Base-by-base conservation (phyloP, 805 yeast species). In the Danielia reshetovae region DNA sequence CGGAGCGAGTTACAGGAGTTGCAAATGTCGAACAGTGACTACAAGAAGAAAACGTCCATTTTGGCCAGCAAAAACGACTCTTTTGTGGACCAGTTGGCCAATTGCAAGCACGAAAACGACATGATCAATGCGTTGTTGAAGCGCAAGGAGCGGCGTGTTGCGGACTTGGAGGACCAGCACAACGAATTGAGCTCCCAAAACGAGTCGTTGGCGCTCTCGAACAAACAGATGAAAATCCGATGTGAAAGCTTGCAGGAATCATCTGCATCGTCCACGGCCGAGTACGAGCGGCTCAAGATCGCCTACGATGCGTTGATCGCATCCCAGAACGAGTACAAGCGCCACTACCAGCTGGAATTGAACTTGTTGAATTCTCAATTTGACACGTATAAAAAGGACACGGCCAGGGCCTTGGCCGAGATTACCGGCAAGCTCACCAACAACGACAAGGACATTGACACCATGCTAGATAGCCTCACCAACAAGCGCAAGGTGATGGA, bases 41-140 rank as follows among this genome's bases (percentile, higher is more conserved):
- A 72, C 46, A 70, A 68, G 40, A 77, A 77, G 55, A 74, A 79
- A 40, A 62, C 69, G 47, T 68, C 74, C 33, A 59, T 69, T 18
- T 49, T 70, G 34, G 45, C 69, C 43, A 58, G 68, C 49, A 68
- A 75, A 57, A 63, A 79, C 47, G 79, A 74, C 45, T 62, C 71
- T 36, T 62, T 74, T 34, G 69, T 77, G 23, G 86, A 80, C 47
- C 84, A 79, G 55, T 57, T 80, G 40, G 77, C 86, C 19, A 79
- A 79, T 43, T 65, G 83, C 24, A 81, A 81, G 55, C 89, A 83
- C 54, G 90, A 86, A 49, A 81, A 81, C 47, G 88, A 84, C 43
- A 81, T 81, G 64, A 67, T 82, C 27, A 80, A 74, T 48, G 77
- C 87, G 1, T 60, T 84, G 42, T 59, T 85, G 39, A 76, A 73